Percentiles rank a stretch among this genome's conserved stretches.
Evolutionary conservation across 768 basidiomycete genomes (phyloP).

Genomic region (Harrya chromipes): DNA sequence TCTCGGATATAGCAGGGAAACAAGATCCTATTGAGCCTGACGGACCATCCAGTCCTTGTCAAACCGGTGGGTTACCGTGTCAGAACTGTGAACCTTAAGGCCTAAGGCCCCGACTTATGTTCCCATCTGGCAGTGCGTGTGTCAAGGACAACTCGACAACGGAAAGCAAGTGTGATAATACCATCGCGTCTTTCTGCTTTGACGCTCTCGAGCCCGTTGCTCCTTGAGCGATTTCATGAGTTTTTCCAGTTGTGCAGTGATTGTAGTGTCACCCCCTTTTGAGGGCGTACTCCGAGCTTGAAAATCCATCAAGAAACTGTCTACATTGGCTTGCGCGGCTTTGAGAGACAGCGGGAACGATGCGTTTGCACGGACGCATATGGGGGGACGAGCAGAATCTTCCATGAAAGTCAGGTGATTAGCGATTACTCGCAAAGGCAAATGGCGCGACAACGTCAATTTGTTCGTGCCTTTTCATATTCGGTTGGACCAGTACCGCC

Average conservation of each 20-base stretch:
- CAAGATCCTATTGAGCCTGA: no score
- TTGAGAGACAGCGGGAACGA: conserved; percentile 39
- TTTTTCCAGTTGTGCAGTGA: conserved; percentile 59
- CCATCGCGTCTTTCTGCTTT: conserved; percentile 5
- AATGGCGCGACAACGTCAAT: conserved; percentile 12
- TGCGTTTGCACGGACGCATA: conserved; percentile 41
- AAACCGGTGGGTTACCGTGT: no score
- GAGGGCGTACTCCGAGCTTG: conserved; percentile 43
- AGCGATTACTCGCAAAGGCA: neutral
- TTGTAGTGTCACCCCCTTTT: conserved; percentile 52
- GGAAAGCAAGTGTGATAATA: neutral
- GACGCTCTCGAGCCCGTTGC: conserved; percentile 34
- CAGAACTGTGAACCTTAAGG: no score
- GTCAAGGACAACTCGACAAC: conserved; percentile 1
- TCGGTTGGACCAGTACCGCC: neutral
- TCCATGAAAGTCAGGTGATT: conserved; percentile 40
- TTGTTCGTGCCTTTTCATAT: no score
- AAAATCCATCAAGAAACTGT: conserved; percentile 48
- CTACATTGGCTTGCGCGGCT: conserved; percentile 39
- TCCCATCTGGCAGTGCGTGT: neutral
- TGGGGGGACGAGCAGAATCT: conserved; percentile 43
- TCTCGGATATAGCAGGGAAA: no score
- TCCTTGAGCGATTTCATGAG: conserved; percentile 50
- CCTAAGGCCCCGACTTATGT: no score
- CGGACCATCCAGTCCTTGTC: no score